Evolutionary conservation across 2,329 filamentous ascomycete species (phyloP).

Genomic region (Fusarium temperatum): DNA sequence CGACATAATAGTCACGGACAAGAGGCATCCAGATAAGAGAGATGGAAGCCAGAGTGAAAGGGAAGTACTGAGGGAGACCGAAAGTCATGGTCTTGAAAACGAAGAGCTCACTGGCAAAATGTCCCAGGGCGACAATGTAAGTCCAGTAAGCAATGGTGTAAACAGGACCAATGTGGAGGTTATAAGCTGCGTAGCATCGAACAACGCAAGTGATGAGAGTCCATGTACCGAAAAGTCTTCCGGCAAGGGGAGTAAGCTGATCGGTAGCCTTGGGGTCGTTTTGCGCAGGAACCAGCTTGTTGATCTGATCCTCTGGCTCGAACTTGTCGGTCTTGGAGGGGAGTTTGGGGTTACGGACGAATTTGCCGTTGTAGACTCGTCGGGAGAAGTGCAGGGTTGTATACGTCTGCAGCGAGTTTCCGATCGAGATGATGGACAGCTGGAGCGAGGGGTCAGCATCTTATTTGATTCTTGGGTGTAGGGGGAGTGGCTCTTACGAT

Average conservation of each 20-base stretch:
- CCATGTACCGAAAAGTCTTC: constrained; percentile 88
- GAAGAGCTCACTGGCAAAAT: constrained; percentile 84
- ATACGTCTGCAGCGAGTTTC: constrained; percentile 88
- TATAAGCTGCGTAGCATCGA: constrained; percentile 84
- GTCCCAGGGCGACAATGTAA: constrained; percentile 78
- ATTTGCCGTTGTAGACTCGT: constrained; percentile 82
- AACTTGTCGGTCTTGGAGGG: constrained; percentile 51
- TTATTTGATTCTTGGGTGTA: neutral
- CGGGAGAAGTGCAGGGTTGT: constrained; percentile 80
- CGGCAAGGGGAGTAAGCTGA: constrained; percentile 78
- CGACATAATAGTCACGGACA: constrained; percentile 77
- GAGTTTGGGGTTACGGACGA: constrained; percentile 61
- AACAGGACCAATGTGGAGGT: constrained; percentile 75
- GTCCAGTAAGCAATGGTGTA: constrained; percentile 87
- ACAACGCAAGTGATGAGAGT: constrained; percentile 81
- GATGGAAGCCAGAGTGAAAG: constrained; percentile 60
- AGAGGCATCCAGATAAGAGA: constrained; percentile 69
- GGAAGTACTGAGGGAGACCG: constrained; percentile 64
- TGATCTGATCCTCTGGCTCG: constrained; percentile 62
- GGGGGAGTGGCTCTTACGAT: constrained; percentile 52
- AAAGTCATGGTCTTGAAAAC: constrained; percentile 79
- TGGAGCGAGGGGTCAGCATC: constrained; percentile 49
- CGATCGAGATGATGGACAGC: constrained; percentile 84
- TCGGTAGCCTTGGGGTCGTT: constrained; percentile 59
- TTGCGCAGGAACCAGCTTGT: constrained; percentile 60